Base-by-base conservation (phyloP, 2,329 filamentous ascomycete species). In the Exophiala viscosa region DNA sequence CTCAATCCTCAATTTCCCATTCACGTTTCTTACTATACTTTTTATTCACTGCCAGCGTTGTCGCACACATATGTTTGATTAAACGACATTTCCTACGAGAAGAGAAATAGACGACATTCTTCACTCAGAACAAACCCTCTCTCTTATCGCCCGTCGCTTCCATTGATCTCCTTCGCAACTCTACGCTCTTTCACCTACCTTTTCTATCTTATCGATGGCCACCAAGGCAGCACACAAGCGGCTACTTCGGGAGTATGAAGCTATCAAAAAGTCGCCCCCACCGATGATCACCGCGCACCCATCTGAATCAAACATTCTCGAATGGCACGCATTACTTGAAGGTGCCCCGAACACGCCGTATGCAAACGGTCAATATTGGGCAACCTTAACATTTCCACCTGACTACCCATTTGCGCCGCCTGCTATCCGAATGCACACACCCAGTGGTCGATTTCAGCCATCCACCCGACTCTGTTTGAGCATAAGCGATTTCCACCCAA, bases 401-500 rank as follows among this genome's bases (percentile, higher is more conserved):
- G 91, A 96, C 76, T 99, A 99, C 69, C 93, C 93, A 20, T 99
- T 96, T 72, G 92, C 91, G 10, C 93, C 93, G 31, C 93, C 93
- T 3, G 90, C 93, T 2, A 99, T 99, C 71, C 90, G 92, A 67
- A 99, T 99, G 93, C 93, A 97, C 77, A 99, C 93, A 0, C 93
- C 93, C 1, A 92, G 87, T 10, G 93, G 93, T 54, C 88, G 93
- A 66, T 99, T 99, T 74, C 90, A 96, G 69, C 90, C 91, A 2
- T 93, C 87, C 1, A 91, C 90, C 11, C 83, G 93, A 45, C 83
- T 99, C 17, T 99, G 93, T 66, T 85, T 99, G 43, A 95, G 88
- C 67, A 99, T 99, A 65, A 92, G 86, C 64, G 93, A 99, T 69
- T 99, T 97, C 73, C 93, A 99, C 68, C 93, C 93, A 3, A 95